Evolutionary conservation across 2,329 filamentous ascomycete species (phyloP).

Genomic region (Trichoderma sp.): DNA sequence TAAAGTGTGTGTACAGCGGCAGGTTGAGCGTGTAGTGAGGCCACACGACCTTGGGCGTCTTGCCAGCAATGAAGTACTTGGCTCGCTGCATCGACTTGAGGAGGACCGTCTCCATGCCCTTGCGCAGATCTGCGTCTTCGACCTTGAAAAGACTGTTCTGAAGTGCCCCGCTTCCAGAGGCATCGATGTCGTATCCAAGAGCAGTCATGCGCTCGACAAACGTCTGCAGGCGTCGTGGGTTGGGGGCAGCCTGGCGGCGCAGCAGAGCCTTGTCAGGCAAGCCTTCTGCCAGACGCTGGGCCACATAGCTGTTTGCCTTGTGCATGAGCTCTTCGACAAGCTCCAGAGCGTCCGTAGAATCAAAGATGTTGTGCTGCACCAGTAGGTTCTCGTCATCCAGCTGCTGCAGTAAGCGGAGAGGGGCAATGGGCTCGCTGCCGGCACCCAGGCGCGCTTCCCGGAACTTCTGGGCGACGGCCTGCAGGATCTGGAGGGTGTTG

Average conservation of each 20-base stretch:
- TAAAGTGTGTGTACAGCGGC: constrained; percentile 96
- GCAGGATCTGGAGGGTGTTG: constrained; percentile 79
- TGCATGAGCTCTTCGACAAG: constrained; percentile 93
- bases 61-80: constrained; percentile 89
- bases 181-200: constrained; percentile 87
- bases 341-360: constrained; percentile 85
- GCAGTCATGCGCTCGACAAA: constrained; percentile 92
- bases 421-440: constrained; percentile 75
- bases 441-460: constrained; percentile 83
- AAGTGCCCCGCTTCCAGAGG: constrained; percentile 82
- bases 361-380: constrained; percentile 94
- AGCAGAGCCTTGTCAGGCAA: constrained; percentile 92
- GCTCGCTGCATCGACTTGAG: constrained; percentile 95
- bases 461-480: constrained; percentile 85
- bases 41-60: constrained; percentile 74
- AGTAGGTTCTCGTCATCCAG: constrained; percentile 98
- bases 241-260: constrained; percentile 82
- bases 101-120: constrained; percentile 96
- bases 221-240: constrained; percentile 82
- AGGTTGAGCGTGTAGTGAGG: constrained; percentile 92
- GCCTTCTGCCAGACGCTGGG: constrained; percentile 75
- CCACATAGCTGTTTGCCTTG: constrained; percentile 88
- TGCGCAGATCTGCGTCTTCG: constrained; percentile 83
- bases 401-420: constrained; percentile 87
- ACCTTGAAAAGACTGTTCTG: constrained; percentile 96